phyloP scores from a whole-genome alignment of 805 yeast species.

The Pichia nakasei region DNA sequence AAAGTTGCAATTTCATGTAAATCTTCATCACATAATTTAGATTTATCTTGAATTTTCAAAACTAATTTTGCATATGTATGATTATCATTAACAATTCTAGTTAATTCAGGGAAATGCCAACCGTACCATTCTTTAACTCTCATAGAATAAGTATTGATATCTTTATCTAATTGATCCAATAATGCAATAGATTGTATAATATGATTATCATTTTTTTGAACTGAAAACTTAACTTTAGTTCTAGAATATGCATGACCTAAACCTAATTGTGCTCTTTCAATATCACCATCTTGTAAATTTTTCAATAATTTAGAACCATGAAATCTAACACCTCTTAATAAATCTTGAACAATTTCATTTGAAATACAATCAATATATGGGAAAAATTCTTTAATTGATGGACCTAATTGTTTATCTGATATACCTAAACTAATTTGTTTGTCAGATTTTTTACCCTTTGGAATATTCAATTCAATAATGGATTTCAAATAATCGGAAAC shows the following conservation, averaged over 20 bases:
- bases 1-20: constrained; percentile 88
- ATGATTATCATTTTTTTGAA: constrained; percentile 97
- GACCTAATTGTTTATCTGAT: constrained; percentile 92
- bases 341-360: constrained; percentile 88
- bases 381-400: constrained; percentile 86
- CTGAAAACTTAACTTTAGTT: constrained; percentile 97
- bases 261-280: constrained; percentile 97
- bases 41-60: constrained; percentile 77
- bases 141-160: constrained; percentile 95
- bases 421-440: constrained; percentile 72
- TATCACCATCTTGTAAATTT: constrained; percentile 88
- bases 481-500: constrained; percentile 89
- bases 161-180: constrained; percentile 95
- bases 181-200: constrained; percentile 98
- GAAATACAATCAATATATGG: constrained; percentile 86
- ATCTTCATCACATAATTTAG: constrained; percentile 67
- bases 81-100: constrained; percentile 85
- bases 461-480: constrained; percentile 82
- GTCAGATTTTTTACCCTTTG: constrained; percentile 46
- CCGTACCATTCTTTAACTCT: constrained; percentile 98
- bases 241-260: constrained; percentile 98
- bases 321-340: constrained; percentile 88
- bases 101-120: constrained; percentile 98
- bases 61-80: constrained; percentile 78
- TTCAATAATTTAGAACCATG: constrained; percentile 84